These are phyloP conservation scores for Jackrogersella minutella DNA, from an alignment of 495 filamentous ascomycete species.

Conservation along the genomic window DNA sequence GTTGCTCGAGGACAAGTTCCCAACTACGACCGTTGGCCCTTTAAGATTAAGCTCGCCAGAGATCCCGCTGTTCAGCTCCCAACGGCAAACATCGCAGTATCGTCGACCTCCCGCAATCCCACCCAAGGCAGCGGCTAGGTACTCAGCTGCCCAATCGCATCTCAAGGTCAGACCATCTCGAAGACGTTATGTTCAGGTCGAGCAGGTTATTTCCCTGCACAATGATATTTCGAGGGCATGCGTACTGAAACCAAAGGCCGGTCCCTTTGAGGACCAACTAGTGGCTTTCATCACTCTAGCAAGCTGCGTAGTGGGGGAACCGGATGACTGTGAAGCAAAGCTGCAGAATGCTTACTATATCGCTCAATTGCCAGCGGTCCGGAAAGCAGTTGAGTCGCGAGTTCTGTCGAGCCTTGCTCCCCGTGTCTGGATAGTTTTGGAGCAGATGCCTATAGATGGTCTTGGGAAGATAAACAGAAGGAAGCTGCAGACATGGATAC, in stretches of 20 bases:
- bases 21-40: conserved; percentile 17
- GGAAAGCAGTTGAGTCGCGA: conserved; percentile 39
- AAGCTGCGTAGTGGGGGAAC: conserved; percentile 33
- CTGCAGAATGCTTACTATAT: conserved; percentile 51
- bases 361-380: conserved; percentile 48
- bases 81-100: not conserved
- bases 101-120: conserved; percentile 29
- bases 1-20: not conserved
- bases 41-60: conserved; percentile 18
- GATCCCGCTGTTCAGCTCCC: not conserved
- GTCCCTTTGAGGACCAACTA: conserved; percentile 55
- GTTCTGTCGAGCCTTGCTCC: conserved; percentile 46
- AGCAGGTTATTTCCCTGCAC: conserved; percentile 30
- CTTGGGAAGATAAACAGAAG: conserved; percentile 51
- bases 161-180: conserved; percentile 33
- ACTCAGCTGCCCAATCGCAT: conserved; percentile 11
- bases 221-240: conserved; percentile 47
- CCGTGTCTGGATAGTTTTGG: conserved; percentile 53
- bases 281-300: conserved; percentile 53
- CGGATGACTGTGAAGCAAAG: conserved; percentile 44
- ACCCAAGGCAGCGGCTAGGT: conserved; percentile 33
- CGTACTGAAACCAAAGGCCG: conserved; percentile 55
- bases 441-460: conserved; percentile 54
- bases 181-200: conserved; percentile 32
- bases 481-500: conserved; percentile 57